A percentile compares a stretch with the other conserved stretches of the same genome.
These are phyloP conservation scores for Penicillium simplicissimum DNA, from an alignment of 495 filamentous ascomycete species.

Conservation along the genomic window DNA sequence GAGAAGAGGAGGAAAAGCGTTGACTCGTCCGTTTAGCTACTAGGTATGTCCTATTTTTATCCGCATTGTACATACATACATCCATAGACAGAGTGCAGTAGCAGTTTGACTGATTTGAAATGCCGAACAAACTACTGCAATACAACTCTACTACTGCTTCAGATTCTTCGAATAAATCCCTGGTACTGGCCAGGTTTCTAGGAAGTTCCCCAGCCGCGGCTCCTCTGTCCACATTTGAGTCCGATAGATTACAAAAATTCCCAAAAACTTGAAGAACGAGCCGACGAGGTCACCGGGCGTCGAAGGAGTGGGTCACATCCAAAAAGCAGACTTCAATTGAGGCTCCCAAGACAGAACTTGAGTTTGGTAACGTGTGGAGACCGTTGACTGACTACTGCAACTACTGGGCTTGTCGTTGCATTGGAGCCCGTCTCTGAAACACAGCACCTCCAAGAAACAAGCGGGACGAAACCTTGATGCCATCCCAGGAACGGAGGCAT, in stretches of 20 bases:
- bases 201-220: background rate
- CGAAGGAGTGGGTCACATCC: background rate
- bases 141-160: background rate
- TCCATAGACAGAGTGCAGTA: background rate
- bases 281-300: conserved; percentile 1
- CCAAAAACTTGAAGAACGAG: background rate
- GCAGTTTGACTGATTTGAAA: background rate
- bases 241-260: background rate
- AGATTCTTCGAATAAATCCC: background rate
- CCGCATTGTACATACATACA: conserved; percentile 7
- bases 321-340: background rate
- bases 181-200: background rate
- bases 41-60: background rate
- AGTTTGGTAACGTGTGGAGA: background rate
- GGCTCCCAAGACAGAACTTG: conserved; percentile 2
- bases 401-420: conserved; percentile 2
- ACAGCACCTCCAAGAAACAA: conserved; percentile 20
- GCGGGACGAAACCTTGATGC: conserved; percentile 16
- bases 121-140: background rate
- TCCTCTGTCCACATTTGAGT: background rate
- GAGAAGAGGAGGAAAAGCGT: conserved; percentile 29
- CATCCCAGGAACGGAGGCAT: background rate
- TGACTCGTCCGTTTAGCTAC: conserved; percentile 18
- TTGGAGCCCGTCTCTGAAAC: conserved; percentile 11
- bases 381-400: background rate